Base-by-base conservation (phyloP, 257 asterid species). In the Coffea canephora region DNA sequence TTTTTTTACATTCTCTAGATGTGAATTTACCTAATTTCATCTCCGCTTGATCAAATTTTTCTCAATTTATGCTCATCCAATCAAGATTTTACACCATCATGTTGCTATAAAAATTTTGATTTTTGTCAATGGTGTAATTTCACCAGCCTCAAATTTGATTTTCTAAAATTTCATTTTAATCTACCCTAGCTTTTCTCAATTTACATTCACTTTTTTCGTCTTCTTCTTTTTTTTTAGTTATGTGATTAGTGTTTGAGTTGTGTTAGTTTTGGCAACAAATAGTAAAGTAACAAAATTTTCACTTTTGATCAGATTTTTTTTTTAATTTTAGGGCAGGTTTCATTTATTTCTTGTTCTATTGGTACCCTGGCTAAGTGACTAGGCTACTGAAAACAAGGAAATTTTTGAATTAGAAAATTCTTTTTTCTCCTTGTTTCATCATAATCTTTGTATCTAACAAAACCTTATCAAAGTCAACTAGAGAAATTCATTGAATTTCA, bases 361-460 rank as follows among this genome's bases (percentile, higher is more conserved):
- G 46, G 45, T 62, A 46, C 31, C 43, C 18, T 39, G 43, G 43
- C 4, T 39, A 39, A 62, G 34, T 75, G 57, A 75, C 78, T 39
- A 39, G 21, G 65, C 79, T 76, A 16, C 65, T 65, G 18, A 64
- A 65, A 64, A 7, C 19, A 9, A 23, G 55, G 57, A 36, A 21
- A 59, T 55, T 55, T 59, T 2, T 15, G 69, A 50, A 10, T 23
- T 2, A 18, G 16, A 41, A 3, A 61, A 6, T 61, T 19, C 0
- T 16, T 18, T 74, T 55, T 75, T 41, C 27, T 61, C 31, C 8
- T 66, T 65, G 25, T 65, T 21, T 76, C 11, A 16, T 76, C 23
- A 12, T 15, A 76, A 1, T 64, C 73, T 45, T 76, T 76, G 79
- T 15, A 64, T 21, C 71, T 43, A 75, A 59, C 59, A 57, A 55